A percentile compares a stretch with the other conserved stretches of the same genome.
Evolutionary conservation across 164 flowering plant species (phyloP).

Genomic region (Kalanchoe fedtschenkoi): DNA sequence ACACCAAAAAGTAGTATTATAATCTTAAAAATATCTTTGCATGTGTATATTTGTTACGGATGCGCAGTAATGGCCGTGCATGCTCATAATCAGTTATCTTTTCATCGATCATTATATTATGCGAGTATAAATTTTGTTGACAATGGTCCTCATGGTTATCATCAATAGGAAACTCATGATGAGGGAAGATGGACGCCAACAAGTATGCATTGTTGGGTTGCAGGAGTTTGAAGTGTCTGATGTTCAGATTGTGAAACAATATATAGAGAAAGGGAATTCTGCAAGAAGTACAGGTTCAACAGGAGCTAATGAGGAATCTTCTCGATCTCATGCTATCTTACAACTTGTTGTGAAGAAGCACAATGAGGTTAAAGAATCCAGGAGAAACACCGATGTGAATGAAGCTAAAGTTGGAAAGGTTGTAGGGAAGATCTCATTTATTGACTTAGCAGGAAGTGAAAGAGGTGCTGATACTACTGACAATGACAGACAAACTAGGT

Average conservation of each 20-base stretch:
- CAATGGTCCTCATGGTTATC: constrained; percentile 12
- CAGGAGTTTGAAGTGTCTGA: constrained; percentile 97
- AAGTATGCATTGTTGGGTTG: constrained; percentile 97
- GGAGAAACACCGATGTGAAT: constrained; percentile 53
- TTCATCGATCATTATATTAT: background rate
- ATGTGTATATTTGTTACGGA: too few relatives aligned
- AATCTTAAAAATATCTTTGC: too few relatives aligned
- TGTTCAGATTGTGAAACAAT: constrained; percentile 92
- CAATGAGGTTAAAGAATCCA: constrained; percentile 58
- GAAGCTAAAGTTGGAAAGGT: constrained; percentile 59
- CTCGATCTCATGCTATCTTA: constrained; percentile 95
- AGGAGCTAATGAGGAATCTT: constrained; percentile 99
- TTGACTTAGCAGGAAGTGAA: constrained; percentile 99
- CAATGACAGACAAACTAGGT: constrained; percentile 96
- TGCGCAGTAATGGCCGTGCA: too few relatives aligned
- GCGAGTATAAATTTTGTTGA: background rate
- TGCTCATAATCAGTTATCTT: too few relatives aligned
- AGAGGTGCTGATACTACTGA: constrained; percentile 99
- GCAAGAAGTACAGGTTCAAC: constrained; percentile 97
- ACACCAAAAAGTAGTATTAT: too few relatives aligned
- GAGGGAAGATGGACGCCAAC: constrained; percentile 99
- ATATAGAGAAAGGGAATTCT: constrained; percentile 87
- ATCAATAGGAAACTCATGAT: constrained; percentile 73
- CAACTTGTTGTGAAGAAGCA: constrained; percentile 90
- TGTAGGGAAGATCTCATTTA: constrained; percentile 93